Evolutionary conservation across 768 basidiomycete genomes (phyloP), one percentile per base, ranked within the genome.

Genomic region (Hirschioporus abietinus): DNA sequence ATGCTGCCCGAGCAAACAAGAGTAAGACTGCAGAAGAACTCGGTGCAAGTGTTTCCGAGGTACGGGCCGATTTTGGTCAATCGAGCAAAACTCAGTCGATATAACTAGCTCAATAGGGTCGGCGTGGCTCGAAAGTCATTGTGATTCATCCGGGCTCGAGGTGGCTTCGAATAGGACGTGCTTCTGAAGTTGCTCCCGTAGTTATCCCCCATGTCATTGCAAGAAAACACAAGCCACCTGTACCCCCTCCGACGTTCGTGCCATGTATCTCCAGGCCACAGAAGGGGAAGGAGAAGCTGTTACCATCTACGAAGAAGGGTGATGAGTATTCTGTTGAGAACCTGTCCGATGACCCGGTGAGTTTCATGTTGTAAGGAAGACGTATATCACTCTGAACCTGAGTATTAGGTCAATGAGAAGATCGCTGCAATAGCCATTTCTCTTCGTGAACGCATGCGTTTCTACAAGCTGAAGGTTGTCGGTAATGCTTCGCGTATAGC

Each of bases 91-190:
- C 71, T 70, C 75, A 75, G 42, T 36, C 24, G n/a, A 23, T 25
- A 66, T 35, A 77, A 70, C 69, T 66, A 68, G 68, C 68, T 68
- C 42, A 66, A 68, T 66, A 80, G 77, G 73, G 72, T 67, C 87
- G 90, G 74, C 89, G 91, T 62, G 92, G 92, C 59, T 88, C 90
- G 3, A 88, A 92, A 67, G 86, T 91, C 63, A 81, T 93, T 63
- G 88, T 93, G 15, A 86, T 93, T 62, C 92, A 94, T 71, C 90
- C 88, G 17, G 92, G 92, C 52, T 92, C 91, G 20, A 82, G 90
- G 18, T 87, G 77, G 71, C 76, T 92, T 27, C 86, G 90, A 60
- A 86, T 93, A 35, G 92, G 92, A 58, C 85, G 81, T 70, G 92
- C 91, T 1, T 90, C 87, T 17, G 91, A 93, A 70, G 88, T 92